phyloP scores from a whole-genome alignment of 108 stramenopile species.

The Fistulifera solaris region DNA sequence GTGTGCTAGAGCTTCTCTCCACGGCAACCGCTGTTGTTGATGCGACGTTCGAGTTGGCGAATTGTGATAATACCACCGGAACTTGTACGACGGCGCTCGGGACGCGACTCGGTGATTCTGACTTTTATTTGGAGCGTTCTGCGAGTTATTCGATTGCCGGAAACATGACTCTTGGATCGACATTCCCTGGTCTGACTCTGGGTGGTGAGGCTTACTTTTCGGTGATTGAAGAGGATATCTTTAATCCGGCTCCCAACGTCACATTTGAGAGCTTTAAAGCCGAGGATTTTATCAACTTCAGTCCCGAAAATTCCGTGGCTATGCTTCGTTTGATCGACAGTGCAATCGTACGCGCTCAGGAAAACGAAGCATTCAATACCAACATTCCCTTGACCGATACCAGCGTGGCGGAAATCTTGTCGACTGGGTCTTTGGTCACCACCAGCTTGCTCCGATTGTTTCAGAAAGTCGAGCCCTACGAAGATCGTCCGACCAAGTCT shows the following conservation, averaged over 20 bases:
- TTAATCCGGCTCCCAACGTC: not conserved
- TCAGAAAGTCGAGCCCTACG: not conserved
- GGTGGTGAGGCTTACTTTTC: not conserved
- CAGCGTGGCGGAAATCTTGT: not conserved
- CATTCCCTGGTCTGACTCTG: not conserved
- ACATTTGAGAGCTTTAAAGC: not conserved
- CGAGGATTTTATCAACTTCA: slow-evolving; percentile 1
- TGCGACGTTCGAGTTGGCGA: not conserved
- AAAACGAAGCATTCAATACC: not conserved
- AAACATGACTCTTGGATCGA: not conserved
- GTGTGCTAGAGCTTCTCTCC: not conserved
- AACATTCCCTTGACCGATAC: slow-evolving; percentile 1
- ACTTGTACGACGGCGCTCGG: not conserved
- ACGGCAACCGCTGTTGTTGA: no score
- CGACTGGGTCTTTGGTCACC: not conserved
- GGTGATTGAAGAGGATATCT: not conserved
- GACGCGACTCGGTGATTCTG: not conserved
- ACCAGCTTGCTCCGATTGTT: not conserved
- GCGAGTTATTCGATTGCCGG: slow-evolving; percentile 1
- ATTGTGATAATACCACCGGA: not conserved
- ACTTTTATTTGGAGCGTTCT: not conserved
- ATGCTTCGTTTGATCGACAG: not conserved
- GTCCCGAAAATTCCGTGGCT: not conserved
- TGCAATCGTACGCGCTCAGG: not conserved
- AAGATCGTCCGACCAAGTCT: not conserved